Evolutionary conservation across 805 yeast genomes (phyloP), one percentile per base, ranked within the genome.

Genomic region (Debaryomyces tyrocola): DNA sequence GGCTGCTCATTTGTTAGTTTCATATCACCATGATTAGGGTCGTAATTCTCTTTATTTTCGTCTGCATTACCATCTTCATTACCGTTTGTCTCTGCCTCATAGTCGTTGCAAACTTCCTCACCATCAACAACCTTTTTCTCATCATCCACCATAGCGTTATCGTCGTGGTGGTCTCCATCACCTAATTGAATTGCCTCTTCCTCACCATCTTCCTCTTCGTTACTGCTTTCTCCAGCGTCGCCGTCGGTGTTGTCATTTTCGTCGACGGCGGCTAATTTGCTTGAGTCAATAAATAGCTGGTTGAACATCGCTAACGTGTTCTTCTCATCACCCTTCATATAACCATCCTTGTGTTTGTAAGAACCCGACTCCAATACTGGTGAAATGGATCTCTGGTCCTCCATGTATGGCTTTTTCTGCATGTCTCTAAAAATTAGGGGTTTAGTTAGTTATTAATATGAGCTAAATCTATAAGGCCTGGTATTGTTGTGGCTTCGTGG

Each of bases 321-420:
- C 8, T 31, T 14, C 11, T 33, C 44, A n/a, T 18, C 38, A 12
- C 31, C 38, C 7, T 41, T 33, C 44, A 33, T 29, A 20, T 12
- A 41, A 11, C 21, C 38, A n/a, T n/a, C 12, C 4, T 41, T 20
- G 4, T 33, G 14, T 12, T 33, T 14, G 31, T 33, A 28, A 6
- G 11, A 8, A 14, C 20, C 38, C 11, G 31, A 10, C 20, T 45
- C 44, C 21, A 40, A 46, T 18, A 44, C 46, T 14, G 41, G 46
- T 4, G 45, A 44, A 17, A 35, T 39, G 20, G 42, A 36, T 29
- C 48, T 45, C 17, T 44, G 35, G 7, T 44, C 41, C n/a, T 44
- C 41, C 4, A 40, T 28, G 17, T 17, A 33, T 11, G 4, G 41
- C 5, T 40, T 36, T 20, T 38, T 20, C 14, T 45, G 48, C 48